Base-by-base conservation (phyloP, 441 rosid genomes). In the Eruca vesicaria region DNA sequence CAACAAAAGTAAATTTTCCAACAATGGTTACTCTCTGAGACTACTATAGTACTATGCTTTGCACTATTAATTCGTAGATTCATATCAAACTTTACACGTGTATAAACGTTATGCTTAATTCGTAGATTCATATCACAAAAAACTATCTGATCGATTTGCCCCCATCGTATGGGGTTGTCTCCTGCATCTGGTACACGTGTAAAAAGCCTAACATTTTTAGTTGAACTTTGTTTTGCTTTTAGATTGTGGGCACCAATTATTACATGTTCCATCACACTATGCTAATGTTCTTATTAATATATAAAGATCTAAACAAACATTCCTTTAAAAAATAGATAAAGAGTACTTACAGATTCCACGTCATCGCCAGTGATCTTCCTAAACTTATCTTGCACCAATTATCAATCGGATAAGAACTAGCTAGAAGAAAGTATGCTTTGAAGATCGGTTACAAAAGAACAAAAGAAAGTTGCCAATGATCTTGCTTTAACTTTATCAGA, bases 321-420 rank as follows among this genome's bases (percentile, higher is more conserved):
- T 59, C 21, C 33, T 66, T 59, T 10, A 35, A 16, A 41, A 36
- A 53, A 14, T 12, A 36, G 21, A 38, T 36, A 38, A 56, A 56
- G 35, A 45, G 53, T 45, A 45, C 53, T 45, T 45, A 16, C 4
- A 45, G 7, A 38, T 7, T 21, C 38, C 70, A 18, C 56, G 21
- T 53, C 61, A 35, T 18, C 18, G 57, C 5, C 61, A 63, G 0
- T 18, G 43, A 26, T 64, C 65, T 68, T 75, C 19, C 72, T 31
- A 50, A 45, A 68, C 5, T 20, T 57, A 33, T 75, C 63, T 52
- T 68, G 36, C 72, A 75, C 50, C 73, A 75, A 60, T 75, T 68
- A 68, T 68, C 45, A 18, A 18, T 75, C 23, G 69, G 68, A 68
- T 75, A 68, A 61, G 69, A 61, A 20, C 23, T 12, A 59, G 10